Evolutionary conservation across 768 basidiomycete genomes (phyloP).

Genomic region (Phaeotremella skinneri): DNA sequence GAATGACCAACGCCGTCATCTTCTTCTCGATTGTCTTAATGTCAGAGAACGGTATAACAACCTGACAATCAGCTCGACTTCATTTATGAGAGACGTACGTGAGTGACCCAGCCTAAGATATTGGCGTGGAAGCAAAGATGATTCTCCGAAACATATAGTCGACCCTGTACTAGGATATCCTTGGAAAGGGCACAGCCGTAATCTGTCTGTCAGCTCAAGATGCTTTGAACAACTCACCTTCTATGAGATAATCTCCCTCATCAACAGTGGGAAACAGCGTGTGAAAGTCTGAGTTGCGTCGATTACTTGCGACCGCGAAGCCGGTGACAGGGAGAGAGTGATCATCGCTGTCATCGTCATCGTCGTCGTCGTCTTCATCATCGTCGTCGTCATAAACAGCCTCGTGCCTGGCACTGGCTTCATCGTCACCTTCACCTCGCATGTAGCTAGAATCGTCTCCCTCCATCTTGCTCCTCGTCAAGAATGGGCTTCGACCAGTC

Average conservation of each 20-base stretch:
- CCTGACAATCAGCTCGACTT: constrained; percentile 55
- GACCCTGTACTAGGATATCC: constrained; percentile 93
- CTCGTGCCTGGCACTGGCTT: constrained; percentile 17
- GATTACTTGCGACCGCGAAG: constrained; percentile 93
- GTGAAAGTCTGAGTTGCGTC: constrained; percentile 93
- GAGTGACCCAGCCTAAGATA: constrained; percentile 98
- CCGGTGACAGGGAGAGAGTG: constrained; percentile 85
- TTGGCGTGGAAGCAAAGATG: constrained; percentile 99
- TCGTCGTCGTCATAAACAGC: constrained; percentile 31
- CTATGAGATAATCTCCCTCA: constrained; percentile 95
- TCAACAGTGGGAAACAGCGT: constrained; percentile 83
- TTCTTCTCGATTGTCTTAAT: constrained; percentile 85
- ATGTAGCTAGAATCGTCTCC: constrained; percentile 20
- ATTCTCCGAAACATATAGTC: constrained; percentile 96
- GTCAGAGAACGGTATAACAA: constrained; percentile 83
- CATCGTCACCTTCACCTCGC: constrained; percentile 16
- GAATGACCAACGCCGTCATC: constrained; percentile 97
- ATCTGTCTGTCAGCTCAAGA: constrained; percentile 57
- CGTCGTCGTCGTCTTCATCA: constrained; percentile 46
- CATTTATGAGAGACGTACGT: constrained; percentile 60
- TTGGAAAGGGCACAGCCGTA: constrained; percentile 96
- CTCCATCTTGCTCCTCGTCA: constrained; percentile 8
- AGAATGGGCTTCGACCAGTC: constrained; percentile 25
- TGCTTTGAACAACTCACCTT: constrained; percentile 61
- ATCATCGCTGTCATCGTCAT: constrained; percentile 57